Evolutionary conservation across 176 grass and related monocot genomes (phyloP).

Genomic region (Eleusine coracana): DNA sequence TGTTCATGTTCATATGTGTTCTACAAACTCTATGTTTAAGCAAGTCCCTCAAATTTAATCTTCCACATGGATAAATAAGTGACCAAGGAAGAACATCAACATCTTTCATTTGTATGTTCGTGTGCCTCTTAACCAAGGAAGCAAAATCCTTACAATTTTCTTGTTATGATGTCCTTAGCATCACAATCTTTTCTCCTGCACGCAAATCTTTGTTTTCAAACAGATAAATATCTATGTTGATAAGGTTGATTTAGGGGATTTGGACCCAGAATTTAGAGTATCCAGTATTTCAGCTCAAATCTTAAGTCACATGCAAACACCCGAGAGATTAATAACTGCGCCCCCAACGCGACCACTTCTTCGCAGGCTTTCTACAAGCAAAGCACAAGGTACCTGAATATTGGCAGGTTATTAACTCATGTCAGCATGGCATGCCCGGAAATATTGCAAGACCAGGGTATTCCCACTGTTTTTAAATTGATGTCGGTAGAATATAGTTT

Average conservation of each 20-base stretch:
- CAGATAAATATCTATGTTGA: neutral
- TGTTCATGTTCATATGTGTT: too few species aligned
- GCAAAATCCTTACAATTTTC: neutral
- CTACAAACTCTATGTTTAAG: too few species aligned
- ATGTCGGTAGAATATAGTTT: too few species aligned
- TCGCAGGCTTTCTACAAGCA: slow-evolving; percentile 82
- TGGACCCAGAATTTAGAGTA: neutral
- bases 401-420: neutral
- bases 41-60: too few species aligned
- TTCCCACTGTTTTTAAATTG: too few species aligned
- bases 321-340: slow-evolving; percentile 66
- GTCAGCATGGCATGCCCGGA: neutral
- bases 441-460: neutral
- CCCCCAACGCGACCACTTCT: slow-evolving; percentile 92
- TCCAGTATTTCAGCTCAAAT: neutral
- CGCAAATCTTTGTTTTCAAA: neutral
- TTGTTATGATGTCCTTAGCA: neutral
- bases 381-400: slow-evolving; percentile 82
- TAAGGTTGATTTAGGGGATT: neutral
- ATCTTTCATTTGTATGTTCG: too few species aligned
- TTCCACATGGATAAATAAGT: too few species aligned
- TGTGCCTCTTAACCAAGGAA: neutral
- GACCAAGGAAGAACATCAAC: too few species aligned
- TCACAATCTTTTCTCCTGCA: neutral
- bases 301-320: neutral